A percentile compares a stretch with the other conserved stretches of the same genome.
These are phyloP conservation scores for Septoria petroselini DNA, from an alignment of 2,329 filamentous ascomycete genomes.

Conservation along the genomic window DNA sequence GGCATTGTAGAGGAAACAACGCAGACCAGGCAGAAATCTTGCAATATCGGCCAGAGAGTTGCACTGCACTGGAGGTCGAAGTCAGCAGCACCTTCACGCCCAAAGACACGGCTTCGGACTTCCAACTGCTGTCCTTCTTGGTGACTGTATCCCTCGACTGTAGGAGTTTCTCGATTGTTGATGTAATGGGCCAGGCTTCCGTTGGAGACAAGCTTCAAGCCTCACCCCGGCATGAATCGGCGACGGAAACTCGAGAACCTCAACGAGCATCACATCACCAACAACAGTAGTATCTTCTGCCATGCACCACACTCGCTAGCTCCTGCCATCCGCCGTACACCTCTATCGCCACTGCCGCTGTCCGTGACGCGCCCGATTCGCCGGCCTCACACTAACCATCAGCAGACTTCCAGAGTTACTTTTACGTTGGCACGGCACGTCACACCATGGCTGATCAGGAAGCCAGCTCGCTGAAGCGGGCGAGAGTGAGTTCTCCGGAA, in stretches of 20 bases:
- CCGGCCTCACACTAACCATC: background rate
- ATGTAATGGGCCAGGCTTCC: too few species aligned
- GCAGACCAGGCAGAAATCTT: background rate
- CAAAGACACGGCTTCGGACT: background rate
- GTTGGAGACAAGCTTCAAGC: background rate
- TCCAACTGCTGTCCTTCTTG: background rate
- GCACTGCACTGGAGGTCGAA: background rate
- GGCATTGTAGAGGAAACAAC: constrained; percentile 60
- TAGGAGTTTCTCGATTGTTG: too few species aligned
- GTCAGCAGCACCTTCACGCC: background rate
- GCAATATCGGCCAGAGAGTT: background rate
- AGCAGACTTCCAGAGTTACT: background rate
- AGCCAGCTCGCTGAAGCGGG: constrained; percentile 82
- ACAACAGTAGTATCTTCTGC: too few species aligned
- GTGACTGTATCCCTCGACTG: background rate
- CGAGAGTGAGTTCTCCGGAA: constrained; percentile 70
- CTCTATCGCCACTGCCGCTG: background rate
- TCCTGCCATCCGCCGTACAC: background rate
- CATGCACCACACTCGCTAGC: background rate
- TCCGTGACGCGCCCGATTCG: background rate
- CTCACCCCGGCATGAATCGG: too few species aligned
- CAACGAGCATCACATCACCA: too few species aligned
- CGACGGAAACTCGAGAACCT: too few species aligned
- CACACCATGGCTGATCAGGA: constrained; percentile 49
- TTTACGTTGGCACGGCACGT: too few species aligned